A percentile compares a stretch with the other conserved stretches of the same genome.
Evolutionary conservation across 495 filamentous ascomycete species (phyloP).

Genomic region (Tuber umbilicatum): DNA sequence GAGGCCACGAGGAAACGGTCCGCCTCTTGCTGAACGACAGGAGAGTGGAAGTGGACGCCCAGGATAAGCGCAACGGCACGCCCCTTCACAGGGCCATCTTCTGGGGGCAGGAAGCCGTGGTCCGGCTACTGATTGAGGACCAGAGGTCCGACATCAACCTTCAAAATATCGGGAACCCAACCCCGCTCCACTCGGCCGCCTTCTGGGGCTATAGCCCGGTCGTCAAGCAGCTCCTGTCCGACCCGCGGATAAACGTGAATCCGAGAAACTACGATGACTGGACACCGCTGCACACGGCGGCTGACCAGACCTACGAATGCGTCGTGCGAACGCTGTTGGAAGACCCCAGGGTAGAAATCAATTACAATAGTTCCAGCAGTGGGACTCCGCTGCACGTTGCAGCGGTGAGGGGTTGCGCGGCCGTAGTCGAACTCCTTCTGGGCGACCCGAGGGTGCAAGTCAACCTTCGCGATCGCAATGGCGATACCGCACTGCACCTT

Average conservation of each 20-base stretch:
- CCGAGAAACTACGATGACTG: slow-evolving; percentile 18
- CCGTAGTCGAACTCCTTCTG: not conserved
- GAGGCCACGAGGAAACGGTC: slow-evolving; percentile 22
- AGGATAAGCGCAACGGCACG: slow-evolving; percentile 23
- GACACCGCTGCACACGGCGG: slow-evolving; percentile 20
- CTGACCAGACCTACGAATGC: not conserved
- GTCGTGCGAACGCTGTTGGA: not conserved
- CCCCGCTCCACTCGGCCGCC: slow-evolving; percentile 27
- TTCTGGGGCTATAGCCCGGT: slow-evolving; percentile 24
- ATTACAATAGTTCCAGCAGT: not conserved
- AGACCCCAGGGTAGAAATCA: not conserved
- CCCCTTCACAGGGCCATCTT: slow-evolving; percentile 22
- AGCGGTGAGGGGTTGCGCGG: not conserved
- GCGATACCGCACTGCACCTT: slow-evolving; percentile 24
- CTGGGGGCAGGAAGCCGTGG: slow-evolving; percentile 29
- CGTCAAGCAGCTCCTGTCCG: slow-evolving; percentile 31
- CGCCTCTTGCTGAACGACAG: slow-evolving; percentile 3
- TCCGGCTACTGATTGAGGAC: slow-evolving; percentile 23
- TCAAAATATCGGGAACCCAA: slow-evolving; percentile 18
- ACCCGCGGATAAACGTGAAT: slow-evolving; percentile 21
- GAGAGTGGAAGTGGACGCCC: slow-evolving; percentile 17
- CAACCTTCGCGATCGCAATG: slow-evolving; percentile 22
- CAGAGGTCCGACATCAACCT: slow-evolving; percentile 18
- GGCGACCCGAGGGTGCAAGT: slow-evolving; percentile 10
- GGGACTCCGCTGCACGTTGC: not conserved